phyloP scores from a whole-genome alignment of 1,284 basidiomycete genomes.

The Fomitiporia mediterranea region DNA sequence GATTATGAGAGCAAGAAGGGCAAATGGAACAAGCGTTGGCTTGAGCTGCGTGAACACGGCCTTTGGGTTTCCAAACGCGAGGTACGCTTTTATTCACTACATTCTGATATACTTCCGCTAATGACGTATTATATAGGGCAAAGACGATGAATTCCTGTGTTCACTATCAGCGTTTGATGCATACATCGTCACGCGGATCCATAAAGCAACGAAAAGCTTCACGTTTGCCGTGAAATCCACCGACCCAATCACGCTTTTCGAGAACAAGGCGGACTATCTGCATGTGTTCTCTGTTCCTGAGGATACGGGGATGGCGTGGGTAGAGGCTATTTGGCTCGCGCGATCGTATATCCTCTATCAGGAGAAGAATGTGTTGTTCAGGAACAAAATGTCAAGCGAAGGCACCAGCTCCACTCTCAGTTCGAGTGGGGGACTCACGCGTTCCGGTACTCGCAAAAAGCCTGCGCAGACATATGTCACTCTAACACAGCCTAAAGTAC shows the following conservation, averaged over 20 bases:
- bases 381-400: constrained; percentile 6
- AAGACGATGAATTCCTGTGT: constrained; percentile 77
- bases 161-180: constrained; percentile 82
- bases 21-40: constrained; percentile 88
- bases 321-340: constrained; percentile 71
- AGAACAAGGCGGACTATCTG: constrained; percentile 79
- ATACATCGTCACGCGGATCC: constrained; percentile 66
- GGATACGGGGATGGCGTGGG: constrained; percentile 62
- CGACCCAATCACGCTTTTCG: constrained; percentile 79
- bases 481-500: constrained; percentile 1
- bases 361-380: constrained; percentile 65
- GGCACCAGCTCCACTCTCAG: not conserved
- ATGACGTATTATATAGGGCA: constrained; percentile 48
- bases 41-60: constrained; percentile 79
- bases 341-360: constrained; percentile 77
- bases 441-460: constrained; percentile 18
- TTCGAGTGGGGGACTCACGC: constrained; percentile 9
- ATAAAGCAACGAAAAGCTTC: constrained; percentile 74
- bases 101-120: not conserved
- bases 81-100: constrained; percentile 36
- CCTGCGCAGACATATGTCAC: constrained; percentile 18
- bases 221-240: constrained; percentile 85
- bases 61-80: constrained; percentile 85
- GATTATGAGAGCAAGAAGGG: constrained; percentile 85
- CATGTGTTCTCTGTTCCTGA: constrained; percentile 76